These are phyloP conservation scores for Raphanus hybrid DNA, from an alignment of 441 rosid genomes.

Conservation along the genomic window DNA sequence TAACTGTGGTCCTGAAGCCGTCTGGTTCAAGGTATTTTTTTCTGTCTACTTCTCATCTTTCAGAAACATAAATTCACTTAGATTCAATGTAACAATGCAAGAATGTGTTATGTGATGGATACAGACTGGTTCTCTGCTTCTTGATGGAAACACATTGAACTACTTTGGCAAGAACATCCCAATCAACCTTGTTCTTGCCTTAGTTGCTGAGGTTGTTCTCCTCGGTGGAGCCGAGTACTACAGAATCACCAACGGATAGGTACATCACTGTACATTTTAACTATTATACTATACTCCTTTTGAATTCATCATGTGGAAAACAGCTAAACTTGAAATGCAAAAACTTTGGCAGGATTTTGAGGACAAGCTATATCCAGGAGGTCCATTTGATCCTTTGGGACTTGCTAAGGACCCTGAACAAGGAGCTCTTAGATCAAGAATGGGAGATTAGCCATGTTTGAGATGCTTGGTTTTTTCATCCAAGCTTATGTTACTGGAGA, in stretches of 20 bases:
- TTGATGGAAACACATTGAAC: constrained; percentile 94
- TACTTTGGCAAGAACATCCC: constrained; percentile 93
- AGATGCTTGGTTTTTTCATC: constrained; percentile 87
- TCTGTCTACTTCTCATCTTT: constrained; percentile 1
- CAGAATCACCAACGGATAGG: constrained; percentile 92
- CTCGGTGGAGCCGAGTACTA: constrained; percentile 97
- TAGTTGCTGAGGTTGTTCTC: constrained; percentile 84
- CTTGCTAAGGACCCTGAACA: constrained; percentile 94
- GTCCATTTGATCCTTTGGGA: constrained; percentile 96
- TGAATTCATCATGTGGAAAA: neutral
- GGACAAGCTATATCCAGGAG: constrained; percentile 98
- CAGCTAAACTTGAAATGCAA: constrained; percentile 3
- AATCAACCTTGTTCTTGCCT: constrained; percentile 81
- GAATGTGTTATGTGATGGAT: neutral
- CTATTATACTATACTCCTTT: neutral
- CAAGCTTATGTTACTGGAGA: constrained; percentile 96
- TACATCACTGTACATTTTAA: constrained; percentile 34
- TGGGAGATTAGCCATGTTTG: constrained; percentile 95
- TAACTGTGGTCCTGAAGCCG: constrained; percentile 98
- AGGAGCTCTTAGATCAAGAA: constrained; percentile 91
- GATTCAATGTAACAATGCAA: neutral
- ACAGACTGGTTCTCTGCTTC: constrained; percentile 96
- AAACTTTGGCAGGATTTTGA: constrained; percentile 63
- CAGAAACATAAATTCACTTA: neutral
- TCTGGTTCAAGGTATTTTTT: constrained; percentile 88